Percentiles rank a stretch among this genome's conserved stretches.
Conservation (phyloP, 2,329 filamentous ascomycete species). For the Mycogone perniciosa region DNA sequence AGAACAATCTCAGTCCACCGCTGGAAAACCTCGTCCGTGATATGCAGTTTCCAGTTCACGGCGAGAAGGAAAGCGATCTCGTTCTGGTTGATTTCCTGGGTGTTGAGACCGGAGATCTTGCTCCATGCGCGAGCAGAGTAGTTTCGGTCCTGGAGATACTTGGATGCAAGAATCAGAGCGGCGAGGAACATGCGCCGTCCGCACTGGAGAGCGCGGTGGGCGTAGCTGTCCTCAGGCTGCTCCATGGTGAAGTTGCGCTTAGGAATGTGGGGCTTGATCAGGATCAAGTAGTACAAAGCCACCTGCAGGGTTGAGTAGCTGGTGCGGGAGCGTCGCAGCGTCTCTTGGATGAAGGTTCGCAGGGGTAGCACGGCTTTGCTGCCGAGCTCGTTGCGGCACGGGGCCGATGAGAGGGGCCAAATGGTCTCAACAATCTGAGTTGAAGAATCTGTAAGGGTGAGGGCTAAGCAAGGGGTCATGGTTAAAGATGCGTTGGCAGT, state of each 20-base stretch:
- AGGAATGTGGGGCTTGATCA: conserved; percentile 87
- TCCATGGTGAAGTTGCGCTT: conserved; percentile 80
- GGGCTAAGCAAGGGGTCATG: conserved; percentile 28
- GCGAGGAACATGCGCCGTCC: conserved; percentile 96
- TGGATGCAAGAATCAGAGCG: conserved; percentile 90
- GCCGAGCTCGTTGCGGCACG: conserved; percentile 66
- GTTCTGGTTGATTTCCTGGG: conserved; percentile 91
- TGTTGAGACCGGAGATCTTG: conserved; percentile 95
- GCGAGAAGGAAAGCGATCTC: conserved; percentile 86
- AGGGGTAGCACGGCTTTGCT: conserved; percentile 78
- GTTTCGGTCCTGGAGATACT: conserved; percentile 96
- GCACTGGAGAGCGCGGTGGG: conserved; percentile 79
- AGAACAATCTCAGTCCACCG: conserved; percentile 91
- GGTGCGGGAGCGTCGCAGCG: conserved; percentile 84
- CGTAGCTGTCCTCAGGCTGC: conserved; percentile 65
- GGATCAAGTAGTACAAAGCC: conserved; percentile 88
- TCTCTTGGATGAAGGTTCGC: conserved; percentile 96
- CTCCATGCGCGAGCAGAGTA: conserved; percentile 98
- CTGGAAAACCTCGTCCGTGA: conserved; percentile 81
- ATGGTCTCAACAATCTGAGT: conserved; percentile 96
- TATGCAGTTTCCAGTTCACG: conserved; percentile 92
- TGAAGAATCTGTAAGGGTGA: conserved; percentile 67
- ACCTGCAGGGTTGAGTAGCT: conserved; percentile 98
- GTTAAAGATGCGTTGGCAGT: conserved; percentile 14
- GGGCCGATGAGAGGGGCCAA: conserved; percentile 83